Conservation (phyloP, 257 asterid species). For the Solanum neorickii region DNA sequence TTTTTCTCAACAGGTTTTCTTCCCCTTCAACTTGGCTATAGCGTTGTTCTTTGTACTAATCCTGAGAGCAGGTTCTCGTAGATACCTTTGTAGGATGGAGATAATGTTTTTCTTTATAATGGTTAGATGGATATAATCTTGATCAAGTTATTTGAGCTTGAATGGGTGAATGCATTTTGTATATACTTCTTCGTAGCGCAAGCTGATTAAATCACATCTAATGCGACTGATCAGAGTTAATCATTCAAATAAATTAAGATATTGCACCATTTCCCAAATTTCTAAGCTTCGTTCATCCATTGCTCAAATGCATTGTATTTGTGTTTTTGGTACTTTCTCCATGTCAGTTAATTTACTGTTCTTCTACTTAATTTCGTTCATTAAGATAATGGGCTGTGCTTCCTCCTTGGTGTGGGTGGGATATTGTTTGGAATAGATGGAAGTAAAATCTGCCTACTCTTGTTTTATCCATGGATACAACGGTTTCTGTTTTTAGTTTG, state of each 20-base stretch:
- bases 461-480: neutral
- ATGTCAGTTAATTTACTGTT: neutral
- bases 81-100: neutral
- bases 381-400: neutral
- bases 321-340: neutral
- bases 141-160: neutral
- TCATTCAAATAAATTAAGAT: neutral
- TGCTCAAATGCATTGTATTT: neutral
- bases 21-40: constrained; percentile 6
- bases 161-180: neutral
- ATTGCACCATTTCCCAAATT: neutral
- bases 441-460: neutral
- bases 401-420: neutral
- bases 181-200: neutral
- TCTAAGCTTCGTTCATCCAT: neutral
- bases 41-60: neutral
- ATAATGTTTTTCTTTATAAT: neutral
- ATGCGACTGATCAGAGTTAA: neutral
- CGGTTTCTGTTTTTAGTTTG: neutral
- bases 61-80: neutral
- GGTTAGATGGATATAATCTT: neutral
- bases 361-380: neutral
- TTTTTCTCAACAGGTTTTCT: constrained; percentile 89
- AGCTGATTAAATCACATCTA: neutral
- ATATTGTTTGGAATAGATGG: neutral